Base-by-base conservation (phyloP, 2,329 filamentous ascomycete genomes). In the Cadophora gregata region DNA sequence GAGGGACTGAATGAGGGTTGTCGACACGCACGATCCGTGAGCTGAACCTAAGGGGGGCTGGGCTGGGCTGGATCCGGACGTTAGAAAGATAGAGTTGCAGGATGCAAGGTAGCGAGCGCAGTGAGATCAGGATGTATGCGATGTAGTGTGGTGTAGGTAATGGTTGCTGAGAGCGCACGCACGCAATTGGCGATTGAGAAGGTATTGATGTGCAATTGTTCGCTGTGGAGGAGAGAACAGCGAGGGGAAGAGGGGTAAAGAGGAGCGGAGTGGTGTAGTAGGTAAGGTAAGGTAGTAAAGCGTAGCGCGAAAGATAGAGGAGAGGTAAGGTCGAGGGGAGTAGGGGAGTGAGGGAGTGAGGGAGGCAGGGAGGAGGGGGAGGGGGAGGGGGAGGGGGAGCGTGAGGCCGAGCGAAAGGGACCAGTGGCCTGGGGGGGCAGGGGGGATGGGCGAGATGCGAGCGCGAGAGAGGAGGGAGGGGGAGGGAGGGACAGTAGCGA, bases 31-130 rank as follows among this genome's bases (percentile, higher is more conserved):
- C 55, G 33, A 42, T 58, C 27, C 33, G 47, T 62, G 58, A 14
- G 16, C 21, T 38, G 24, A 38, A 8, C 8, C 21, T 29, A 24
- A 38, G 56, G n/a, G n/a, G n/a, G n/a, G n/a, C n/a, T n/a, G n/a
- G n/a, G n/a, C n/a, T n/a, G n/a, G n/a, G 33, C 36, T 59, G 61
- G 45, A 55, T 31, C 47, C 59, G 60, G 55, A 51, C 47, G 42
- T 31, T 29, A n/a, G 29, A 9, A 21, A 29, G 38, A 9, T 29
- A 29, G 38, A 8, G 56, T 16, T 55, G 19, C 33, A 51, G 48
- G 58, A 47, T 21, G n/a, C 42, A 21, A 50, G 59, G 29, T n/a
- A 25, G 64, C 5, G 21, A 25, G 64, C 5, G 21, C 31, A 19
- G 21, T 38, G 27, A 31, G 12, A 29, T 29, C 19, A 48, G 58